Evolutionary conservation across 2,329 filamentous ascomycete species (phyloP).

Genomic region (Penicillium sp.): DNA sequence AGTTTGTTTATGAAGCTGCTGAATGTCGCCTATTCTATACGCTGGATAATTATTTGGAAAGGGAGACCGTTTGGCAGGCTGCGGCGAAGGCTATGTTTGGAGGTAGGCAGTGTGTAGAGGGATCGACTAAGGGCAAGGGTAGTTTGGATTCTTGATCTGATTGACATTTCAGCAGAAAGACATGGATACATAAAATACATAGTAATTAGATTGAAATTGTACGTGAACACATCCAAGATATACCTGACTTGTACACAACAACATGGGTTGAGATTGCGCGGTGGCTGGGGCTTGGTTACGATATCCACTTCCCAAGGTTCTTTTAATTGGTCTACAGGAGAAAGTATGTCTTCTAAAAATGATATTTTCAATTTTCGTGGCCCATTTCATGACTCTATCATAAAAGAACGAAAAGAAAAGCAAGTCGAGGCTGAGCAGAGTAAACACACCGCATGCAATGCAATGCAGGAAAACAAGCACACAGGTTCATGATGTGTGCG

Average conservation of each 20-base stretch:
- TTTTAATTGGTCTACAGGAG: neutral
- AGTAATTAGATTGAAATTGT: neutral
- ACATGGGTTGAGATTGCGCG: neutral
- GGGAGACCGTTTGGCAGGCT: constrained; percentile 53
- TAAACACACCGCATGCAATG: constrained; percentile 25
- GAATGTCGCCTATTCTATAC: constrained; percentile 63
- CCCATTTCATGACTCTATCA: constrained; percentile 35
- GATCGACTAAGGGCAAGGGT: constrained; percentile 23
- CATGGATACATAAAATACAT: neutral
- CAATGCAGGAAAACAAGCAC: constrained; percentile 25
- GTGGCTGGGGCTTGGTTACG: neutral
- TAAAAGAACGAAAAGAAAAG: constrained; percentile 29
- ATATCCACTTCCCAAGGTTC: neutral
- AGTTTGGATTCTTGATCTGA: constrained; percentile 17
- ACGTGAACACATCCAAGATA: neutral
- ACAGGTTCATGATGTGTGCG: constrained; percentile 27
- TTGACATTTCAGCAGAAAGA: neutral
- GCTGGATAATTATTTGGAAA: constrained; percentile 50
- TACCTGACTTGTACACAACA: neutral
- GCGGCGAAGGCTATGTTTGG: constrained; percentile 31
- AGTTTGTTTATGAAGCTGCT: constrained; percentile 61
- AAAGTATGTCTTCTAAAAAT: neutral
- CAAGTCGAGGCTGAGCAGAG: constrained; percentile 29
- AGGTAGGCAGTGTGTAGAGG: constrained; percentile 18
- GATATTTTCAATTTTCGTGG: constrained; percentile 33